Conservation (phyloP, 2,329 filamentous ascomycete species). For the Arthroderma sp. region DNA sequence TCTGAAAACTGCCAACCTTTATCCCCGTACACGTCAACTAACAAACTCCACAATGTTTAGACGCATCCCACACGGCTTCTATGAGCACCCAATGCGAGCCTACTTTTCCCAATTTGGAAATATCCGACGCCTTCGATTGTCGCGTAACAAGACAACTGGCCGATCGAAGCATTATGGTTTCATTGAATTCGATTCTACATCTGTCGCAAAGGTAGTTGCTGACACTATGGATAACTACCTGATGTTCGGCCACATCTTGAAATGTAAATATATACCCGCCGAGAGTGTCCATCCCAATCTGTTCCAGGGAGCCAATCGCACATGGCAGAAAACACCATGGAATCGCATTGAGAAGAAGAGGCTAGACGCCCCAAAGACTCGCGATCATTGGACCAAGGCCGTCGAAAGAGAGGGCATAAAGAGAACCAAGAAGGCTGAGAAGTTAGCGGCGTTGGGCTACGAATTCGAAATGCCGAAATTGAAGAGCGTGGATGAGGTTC, state of each 20-base stretch:
- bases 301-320: constrained; percentile 80
- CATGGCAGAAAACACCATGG: constrained; percentile 79
- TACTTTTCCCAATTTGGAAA: constrained; percentile 91
- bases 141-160: constrained; percentile 83
- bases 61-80: constrained; percentile 89
- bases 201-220: constrained; percentile 81
- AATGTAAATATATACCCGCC: constrained; percentile 64
- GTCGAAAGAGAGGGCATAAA: constrained; percentile 59
- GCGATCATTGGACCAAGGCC: constrained; percentile 66
- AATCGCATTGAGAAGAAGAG: constrained; percentile 70
- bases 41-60: constrained; percentile 19
- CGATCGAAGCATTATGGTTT: constrained; percentile 90
- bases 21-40: not conserved
- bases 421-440: constrained; percentile 54
- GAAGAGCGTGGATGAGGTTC: constrained; percentile 47
- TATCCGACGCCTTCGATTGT: constrained; percentile 66
- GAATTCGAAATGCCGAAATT: constrained; percentile 63
- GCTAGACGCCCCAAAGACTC: constrained; percentile 58
- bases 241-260: constrained; percentile 84
- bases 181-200: constrained; percentile 64
- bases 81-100: constrained; percentile 83
- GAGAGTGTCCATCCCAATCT: constrained; percentile 68
- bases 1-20: too few species aligned
- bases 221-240: constrained; percentile 98
- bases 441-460: constrained; percentile 70